Base-by-base conservation (phyloP, 1,284 basidiomycete genomes). In the Omphalotus olearius region DNA sequence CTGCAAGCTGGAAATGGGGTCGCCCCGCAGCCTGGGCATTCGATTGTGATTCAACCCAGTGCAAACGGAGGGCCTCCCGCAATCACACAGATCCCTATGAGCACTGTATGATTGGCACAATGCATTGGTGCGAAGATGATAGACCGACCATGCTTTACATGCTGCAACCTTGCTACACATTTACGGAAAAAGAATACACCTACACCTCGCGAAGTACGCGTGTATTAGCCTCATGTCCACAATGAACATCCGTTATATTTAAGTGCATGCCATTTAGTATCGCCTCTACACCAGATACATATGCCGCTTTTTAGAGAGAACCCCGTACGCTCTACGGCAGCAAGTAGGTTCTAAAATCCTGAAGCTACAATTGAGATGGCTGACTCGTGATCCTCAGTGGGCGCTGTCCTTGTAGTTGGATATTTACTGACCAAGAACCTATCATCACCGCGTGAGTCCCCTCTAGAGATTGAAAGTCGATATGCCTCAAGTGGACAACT, bases 1-100 rank as follows among this genome's bases (percentile, higher is more conserved):
- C 35, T 50, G 60, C 28, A 51, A 28, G 14, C 43, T 20, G 60
- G 65, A 48, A 61, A 60, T 17, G 52, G 59, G 45, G 56, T 66
- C 64, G 52, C 64, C 53, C 16, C 43, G 55, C 20, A 74, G 57
- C 79, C 80, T 51, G 85, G 85, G 14, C 78, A 82, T 59, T 79
- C 84, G n/a, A 70, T 87, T 56, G 70, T 88, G 48, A 82, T 89
- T 55, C 85, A 86, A 57, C 85, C 83, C 39, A 79, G 80, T 48
- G 57, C 75, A 47, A 78, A 79, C 56, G 85, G 86, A 39, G 74
- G 71, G 43, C 73, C 78, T 18, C 72, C 85, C 14, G 74, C 76
- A n/a, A 69, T 89, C 50, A 80, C 78, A 11, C 81, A 83, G 60
- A 68, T 87, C 16, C 82, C 80, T 16, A 10, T 43, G 30, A 33